Evolutionary conservation across 73 alveolate species (phyloP).

Genomic region (Uronychia setigera): DNA sequence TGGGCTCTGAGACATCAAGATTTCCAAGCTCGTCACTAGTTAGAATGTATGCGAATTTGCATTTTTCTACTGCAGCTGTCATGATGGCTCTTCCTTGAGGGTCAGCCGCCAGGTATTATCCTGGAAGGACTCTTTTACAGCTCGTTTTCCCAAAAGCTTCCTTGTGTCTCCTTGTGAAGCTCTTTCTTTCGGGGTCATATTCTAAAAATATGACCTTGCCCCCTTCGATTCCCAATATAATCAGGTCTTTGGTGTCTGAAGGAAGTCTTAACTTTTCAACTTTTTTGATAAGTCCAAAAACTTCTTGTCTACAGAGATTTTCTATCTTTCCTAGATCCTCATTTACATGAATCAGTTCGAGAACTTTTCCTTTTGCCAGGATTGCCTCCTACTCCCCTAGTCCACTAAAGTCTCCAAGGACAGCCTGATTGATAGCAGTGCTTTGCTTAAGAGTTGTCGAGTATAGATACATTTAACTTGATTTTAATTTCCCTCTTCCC

Average conservation of each 20-base stretch:
- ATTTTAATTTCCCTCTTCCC: too few relatives aligned
- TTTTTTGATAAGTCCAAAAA: slow-evolving; percentile 88
- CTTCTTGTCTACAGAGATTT: slow-evolving; percentile 74
- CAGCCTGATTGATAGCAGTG: slow-evolving; percentile 93
- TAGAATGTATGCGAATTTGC: slow-evolving; percentile 96
- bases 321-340: slow-evolving; percentile 52
- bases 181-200: slow-evolving; percentile 70
- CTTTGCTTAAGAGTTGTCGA: slow-evolving; percentile 86
- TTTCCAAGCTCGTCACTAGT: slow-evolving; percentile 93
- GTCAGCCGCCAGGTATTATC: slow-evolving; percentile 98
- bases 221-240: slow-evolving; percentile 90
- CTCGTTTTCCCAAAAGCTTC: slow-evolving; percentile 99
- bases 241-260: slow-evolving; percentile 78
- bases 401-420: slow-evolving; percentile 97
- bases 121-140: slow-evolving; percentile 97
- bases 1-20: slow-evolving; percentile 93
- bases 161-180: slow-evolving; percentile 90
- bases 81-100: slow-evolving; percentile 98
- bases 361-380: slow-evolving; percentile 82
- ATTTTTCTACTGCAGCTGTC: slow-evolving; percentile 99
- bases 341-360: slow-evolving; percentile 31
- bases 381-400: slow-evolving; percentile 94
- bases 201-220: slow-evolving; percentile 88
- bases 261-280: slow-evolving; percentile 84
- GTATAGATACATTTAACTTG: slow-evolving; percentile 95